These are phyloP conservation scores for Microdochium bolleyi DNA, from an alignment of 2,329 filamentous ascomycete genomes.

Conservation along the genomic window DNA sequence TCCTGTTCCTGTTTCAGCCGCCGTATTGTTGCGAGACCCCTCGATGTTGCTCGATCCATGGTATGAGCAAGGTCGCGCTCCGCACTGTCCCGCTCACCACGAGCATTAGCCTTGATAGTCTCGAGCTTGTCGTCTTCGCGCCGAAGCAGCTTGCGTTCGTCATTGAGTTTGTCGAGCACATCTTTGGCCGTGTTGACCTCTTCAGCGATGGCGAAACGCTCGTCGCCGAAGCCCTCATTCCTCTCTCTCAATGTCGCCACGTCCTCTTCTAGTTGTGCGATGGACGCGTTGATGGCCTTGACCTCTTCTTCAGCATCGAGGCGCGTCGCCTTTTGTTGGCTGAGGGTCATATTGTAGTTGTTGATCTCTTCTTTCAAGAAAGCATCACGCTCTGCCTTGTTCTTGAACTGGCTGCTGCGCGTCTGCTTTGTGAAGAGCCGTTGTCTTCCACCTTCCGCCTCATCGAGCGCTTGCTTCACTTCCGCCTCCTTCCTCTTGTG, in stretches of 20 bases:
- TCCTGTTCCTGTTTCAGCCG: slow-evolving; percentile 72
- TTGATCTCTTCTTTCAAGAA: slow-evolving; percentile 76
- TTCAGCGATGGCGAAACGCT: slow-evolving; percentile 63
- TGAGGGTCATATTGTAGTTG: slow-evolving; percentile 68
- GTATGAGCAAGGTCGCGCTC: slow-evolving; percentile 72
- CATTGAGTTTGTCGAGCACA: slow-evolving; percentile 67
- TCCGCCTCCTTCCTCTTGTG: slow-evolving; percentile 66
- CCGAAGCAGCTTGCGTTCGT: slow-evolving; percentile 80
- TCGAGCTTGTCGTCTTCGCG: slow-evolving; percentile 84
- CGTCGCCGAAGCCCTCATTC: slow-evolving; percentile 72
- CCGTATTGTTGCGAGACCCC: slow-evolving; percentile 79
- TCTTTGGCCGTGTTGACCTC: slow-evolving; percentile 73
- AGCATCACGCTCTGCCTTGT: slow-evolving; percentile 78
- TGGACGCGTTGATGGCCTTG: slow-evolving; percentile 59
- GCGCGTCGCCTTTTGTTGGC: slow-evolving; percentile 74
- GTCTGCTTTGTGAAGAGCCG: slow-evolving; percentile 89
- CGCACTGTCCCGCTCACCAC: slow-evolving; percentile 68
- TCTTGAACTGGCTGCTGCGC: slow-evolving; percentile 78
- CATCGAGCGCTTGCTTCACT: slow-evolving; percentile 63
- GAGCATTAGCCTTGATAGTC: slow-evolving; percentile 66
- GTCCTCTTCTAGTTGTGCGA: slow-evolving; percentile 64
- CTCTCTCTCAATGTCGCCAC: slow-evolving; percentile 62
- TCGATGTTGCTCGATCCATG: slow-evolving; percentile 83
- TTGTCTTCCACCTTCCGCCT: slow-evolving; percentile 66
- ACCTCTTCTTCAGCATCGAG: slow-evolving; percentile 83